Base-by-base conservation (phyloP, 148 eudicot species). In the Arctostaphylos glauca region DNA sequence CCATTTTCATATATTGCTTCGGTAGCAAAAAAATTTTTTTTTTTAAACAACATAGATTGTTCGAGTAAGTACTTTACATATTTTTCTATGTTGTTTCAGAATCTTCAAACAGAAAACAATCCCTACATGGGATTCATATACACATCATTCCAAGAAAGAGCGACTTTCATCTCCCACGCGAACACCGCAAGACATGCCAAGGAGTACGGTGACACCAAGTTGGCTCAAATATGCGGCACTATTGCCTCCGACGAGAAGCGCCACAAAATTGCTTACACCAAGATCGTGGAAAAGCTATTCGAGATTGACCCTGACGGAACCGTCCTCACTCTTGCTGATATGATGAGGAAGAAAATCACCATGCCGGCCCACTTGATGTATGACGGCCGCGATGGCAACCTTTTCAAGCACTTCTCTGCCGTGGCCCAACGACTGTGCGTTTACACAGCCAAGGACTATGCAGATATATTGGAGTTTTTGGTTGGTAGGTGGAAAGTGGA, bases 331-430 rank as follows among this genome's bases (percentile, higher is more conserved):
- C 50, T 84, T 10, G 82, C 75, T 0, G 44, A 72, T 79, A 84
- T 84, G 85, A 84, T 84, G 85, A 84, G 38, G 79, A 84, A 84
- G 62, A 79, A 72, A 9, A 79, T 84, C 85, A 46, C 85, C 5
- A 84, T 84, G 85, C 85, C 85, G 1, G 85, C 85, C 25, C 85
- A 84, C 62, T 43, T 84, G 70, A 84, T 84, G 85, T 84, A 84
- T 6, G 85, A 84, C 16, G 85, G 85, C n/a, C 47, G 73, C 5
- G 85, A 84, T 41, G 52, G 79, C 60, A 79, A 84, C 73, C 78
- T 84, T 6, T 84, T 84, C 52, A 62, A 72, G 9, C 71, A 84
- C 54, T 84, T 84, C 49, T 72, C 85, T 0, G 50, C 85, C 2
- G 82, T 84, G 3, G 82, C 82, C 6, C 85, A 84, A 59, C 50